phyloP scores from a whole-genome alignment of 2,329 filamentous ascomycete genomes.

The Aspergillus nomiae region DNA sequence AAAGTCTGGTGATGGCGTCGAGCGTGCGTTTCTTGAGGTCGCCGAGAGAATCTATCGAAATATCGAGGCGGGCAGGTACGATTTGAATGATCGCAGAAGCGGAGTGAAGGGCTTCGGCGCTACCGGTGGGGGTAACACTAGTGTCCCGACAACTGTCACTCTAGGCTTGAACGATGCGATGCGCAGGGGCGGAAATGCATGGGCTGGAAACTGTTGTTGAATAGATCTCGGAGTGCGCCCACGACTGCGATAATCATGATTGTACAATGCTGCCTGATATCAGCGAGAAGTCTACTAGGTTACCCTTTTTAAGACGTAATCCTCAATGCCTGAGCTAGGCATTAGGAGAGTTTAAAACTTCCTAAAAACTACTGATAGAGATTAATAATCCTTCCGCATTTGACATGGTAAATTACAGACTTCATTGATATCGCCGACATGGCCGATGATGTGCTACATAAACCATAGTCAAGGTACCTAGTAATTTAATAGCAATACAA shows the following conservation, averaged over 20 bases:
- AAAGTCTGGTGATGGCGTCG: constrained; percentile 92
- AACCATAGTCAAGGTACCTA: background rate
- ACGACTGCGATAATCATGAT: background rate
- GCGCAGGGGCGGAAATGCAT: constrained; percentile 41
- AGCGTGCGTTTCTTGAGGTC: constrained; percentile 88
- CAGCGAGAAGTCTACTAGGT: background rate
- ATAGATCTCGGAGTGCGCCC: background rate
- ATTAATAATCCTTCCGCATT: background rate
- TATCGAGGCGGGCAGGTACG: constrained; percentile 92
- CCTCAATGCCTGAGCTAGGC: background rate
- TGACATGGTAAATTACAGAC: background rate
- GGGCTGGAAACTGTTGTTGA: constrained; percentile 41
- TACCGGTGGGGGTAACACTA: constrained; percentile 38
- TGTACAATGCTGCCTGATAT: background rate
- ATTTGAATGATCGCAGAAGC: constrained; percentile 87
- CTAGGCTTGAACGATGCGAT: constrained; percentile 52
- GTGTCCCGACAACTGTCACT: constrained; percentile 44
- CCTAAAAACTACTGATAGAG: background rate
- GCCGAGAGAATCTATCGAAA: constrained; percentile 96
- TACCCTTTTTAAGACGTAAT: background rate
- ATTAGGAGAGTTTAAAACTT: no score
- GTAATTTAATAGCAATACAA: background rate
- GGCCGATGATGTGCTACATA: background rate
- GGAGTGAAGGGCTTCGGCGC: constrained; percentile 73
- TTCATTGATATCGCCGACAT: background rate